A percentile compares a stretch with the other conserved stretches of the same genome.
Evolutionary conservation across 1,284 basidiomycete genomes (phyloP).

Genomic region (Laetiporus sulphureus): DNA sequence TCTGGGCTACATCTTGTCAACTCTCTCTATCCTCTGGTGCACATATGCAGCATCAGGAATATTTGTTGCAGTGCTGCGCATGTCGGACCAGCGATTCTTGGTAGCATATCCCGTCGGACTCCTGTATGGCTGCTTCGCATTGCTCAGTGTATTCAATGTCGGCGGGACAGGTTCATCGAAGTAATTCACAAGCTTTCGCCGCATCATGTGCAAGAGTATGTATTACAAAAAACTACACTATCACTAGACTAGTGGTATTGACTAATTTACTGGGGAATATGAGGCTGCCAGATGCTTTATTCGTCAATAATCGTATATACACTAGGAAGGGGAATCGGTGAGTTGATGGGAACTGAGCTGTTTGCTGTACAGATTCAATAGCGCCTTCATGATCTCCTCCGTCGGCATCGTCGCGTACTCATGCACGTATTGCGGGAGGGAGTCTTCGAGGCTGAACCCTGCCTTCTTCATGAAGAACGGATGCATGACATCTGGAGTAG

Average conservation of each 20-base stretch:
- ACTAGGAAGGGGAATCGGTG: conserved; percentile 1
- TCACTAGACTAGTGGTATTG: conserved; percentile 1
- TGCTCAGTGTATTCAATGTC: conserved; percentile 79
- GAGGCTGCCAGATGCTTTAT: no score
- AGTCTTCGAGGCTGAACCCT: conserved; percentile 74
- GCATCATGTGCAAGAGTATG: neutral
- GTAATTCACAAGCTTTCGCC: conserved; percentile 7
- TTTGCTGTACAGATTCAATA: conserved; percentile 75
- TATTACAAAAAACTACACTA: neutral
- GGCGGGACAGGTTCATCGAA: conserved; percentile 26
- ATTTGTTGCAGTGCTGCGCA: conserved; percentile 87
- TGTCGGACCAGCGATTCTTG: conserved; percentile 89
- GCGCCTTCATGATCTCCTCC: conserved; percentile 80
- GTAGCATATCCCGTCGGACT: conserved; percentile 93
- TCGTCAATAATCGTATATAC: neutral
- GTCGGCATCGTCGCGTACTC: conserved; percentile 81
- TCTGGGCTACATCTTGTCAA: conserved; percentile 78
- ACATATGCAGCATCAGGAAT: conserved; percentile 92
- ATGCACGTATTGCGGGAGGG: conserved; percentile 79
- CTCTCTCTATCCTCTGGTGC: conserved; percentile 87
- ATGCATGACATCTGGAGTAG: conserved; percentile 83
- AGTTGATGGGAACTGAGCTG: conserved; percentile 41
- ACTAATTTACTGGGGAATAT: neutral
- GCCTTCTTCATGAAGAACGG: conserved; percentile 82
- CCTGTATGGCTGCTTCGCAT: conserved; percentile 87